Evolutionary conservation across 495 filamentous ascomycete species (phyloP).

Genomic region (Apodospora peruviana): DNA sequence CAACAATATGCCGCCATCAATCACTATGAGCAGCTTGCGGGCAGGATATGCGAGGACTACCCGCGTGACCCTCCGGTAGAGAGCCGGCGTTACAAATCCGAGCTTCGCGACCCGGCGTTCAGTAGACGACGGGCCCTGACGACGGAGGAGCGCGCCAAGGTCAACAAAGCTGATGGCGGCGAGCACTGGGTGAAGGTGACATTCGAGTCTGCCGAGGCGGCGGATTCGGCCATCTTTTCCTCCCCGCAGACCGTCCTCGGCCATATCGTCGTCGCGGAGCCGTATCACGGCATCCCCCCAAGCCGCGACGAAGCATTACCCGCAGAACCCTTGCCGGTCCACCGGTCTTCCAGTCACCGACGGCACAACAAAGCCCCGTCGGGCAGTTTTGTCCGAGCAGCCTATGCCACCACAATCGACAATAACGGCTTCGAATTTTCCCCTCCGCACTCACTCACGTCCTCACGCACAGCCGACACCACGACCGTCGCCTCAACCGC

Average conservation of each 20-base stretch:
- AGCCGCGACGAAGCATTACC: conserved; percentile 46
- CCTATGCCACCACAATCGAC: background rate
- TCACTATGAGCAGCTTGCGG: conserved; percentile 73
- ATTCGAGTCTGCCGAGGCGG: conserved; percentile 75
- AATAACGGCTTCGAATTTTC: conserved; percentile 18
- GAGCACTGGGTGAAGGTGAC: conserved; percentile 91
- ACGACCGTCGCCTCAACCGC: conserved; percentile 30
- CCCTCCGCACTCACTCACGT: conserved; percentile 33
- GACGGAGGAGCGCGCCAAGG: conserved; percentile 63
- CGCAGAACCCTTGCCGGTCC: conserved; percentile 1
- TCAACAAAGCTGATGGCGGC: conserved; percentile 70
- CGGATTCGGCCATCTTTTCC: conserved; percentile 66
- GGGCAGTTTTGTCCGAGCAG: background rate
- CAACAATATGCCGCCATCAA: conserved; percentile 80
- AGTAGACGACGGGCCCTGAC: conserved; percentile 54
- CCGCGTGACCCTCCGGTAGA: conserved; percentile 60
- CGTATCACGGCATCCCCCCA: conserved; percentile 66
- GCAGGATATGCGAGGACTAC: conserved; percentile 87
- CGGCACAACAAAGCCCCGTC: background rate
- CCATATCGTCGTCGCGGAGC: conserved; percentile 71
- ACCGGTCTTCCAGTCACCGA: background rate
- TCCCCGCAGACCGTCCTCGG: conserved; percentile 76
- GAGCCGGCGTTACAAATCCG: conserved; percentile 50
- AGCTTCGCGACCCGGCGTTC: conserved; percentile 60
- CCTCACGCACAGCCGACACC: conserved; percentile 44